Evolutionary conservation across 2,329 filamentous ascomycete genomes (phyloP).

Genomic region (Colletotrichum australisinense): DNA sequence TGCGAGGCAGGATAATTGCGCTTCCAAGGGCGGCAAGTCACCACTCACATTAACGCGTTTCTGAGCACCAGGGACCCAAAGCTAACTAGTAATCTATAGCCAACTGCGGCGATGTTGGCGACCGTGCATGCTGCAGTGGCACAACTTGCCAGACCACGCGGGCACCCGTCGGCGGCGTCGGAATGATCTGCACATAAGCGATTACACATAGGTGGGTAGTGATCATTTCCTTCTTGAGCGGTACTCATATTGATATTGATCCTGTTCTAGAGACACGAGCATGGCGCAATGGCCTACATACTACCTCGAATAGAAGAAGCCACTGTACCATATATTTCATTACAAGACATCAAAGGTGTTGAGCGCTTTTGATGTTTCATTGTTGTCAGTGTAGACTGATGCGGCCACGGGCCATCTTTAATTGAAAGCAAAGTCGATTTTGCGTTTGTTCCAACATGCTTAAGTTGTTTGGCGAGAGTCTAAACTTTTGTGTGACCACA

Average conservation of each 20-base stretch:
- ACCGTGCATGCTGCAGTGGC: constrained; percentile 6
- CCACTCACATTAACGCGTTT: background rate
- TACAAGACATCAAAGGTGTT: background rate
- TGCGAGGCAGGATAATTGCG: background rate
- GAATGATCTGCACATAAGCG: background rate
- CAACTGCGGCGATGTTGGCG: constrained; percentile 3
- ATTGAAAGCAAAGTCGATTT: too few species aligned
- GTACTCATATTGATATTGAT: background rate
- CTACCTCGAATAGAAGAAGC: background rate
- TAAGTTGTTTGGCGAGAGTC: too few species aligned
- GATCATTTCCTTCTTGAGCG: background rate
- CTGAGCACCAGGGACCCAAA: too few species aligned
- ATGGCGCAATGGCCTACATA: background rate
- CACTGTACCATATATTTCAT: background rate
- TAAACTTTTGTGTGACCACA: too few species aligned
- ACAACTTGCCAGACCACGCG: background rate
- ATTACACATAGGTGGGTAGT: background rate
- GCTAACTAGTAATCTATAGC: background rate
- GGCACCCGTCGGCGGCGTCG: background rate
- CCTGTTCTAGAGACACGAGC: background rate
- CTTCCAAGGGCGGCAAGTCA: background rate
- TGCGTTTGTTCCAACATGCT: too few species aligned
- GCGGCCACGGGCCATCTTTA: too few species aligned
- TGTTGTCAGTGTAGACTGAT: too few species aligned
- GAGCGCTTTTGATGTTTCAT: too few species aligned